phyloP scores from a whole-genome alignment of 768 basidiomycete species.

The Agaricus blazei region DNA sequence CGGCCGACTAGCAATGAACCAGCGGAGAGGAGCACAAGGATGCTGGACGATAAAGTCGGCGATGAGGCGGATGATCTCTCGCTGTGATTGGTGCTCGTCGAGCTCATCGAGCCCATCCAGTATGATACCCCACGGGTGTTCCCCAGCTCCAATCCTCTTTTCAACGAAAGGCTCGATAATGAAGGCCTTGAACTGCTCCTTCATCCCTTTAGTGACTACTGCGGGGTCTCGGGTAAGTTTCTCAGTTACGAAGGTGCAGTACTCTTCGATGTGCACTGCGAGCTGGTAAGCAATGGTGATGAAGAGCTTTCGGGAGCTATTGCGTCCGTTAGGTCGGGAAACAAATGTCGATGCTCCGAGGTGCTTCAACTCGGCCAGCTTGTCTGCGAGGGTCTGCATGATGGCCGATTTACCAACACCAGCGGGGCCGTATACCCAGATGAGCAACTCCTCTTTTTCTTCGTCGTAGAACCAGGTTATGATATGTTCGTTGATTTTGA shows the following conservation, averaged over 20 bases:
- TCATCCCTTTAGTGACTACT: background rate
- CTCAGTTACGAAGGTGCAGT: background rate
- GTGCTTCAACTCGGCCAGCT: background rate
- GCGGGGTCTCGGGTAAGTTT: background rate
- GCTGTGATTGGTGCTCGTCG: background rate
- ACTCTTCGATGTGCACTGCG: background rate
- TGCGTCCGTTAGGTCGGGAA: background rate
- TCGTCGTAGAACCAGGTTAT: background rate
- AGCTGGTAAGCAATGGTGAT: slow-evolving; percentile 4
- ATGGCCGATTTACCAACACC: slow-evolving; percentile 9
- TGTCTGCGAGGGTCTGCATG: background rate
- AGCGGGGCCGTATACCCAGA: slow-evolving; percentile 8
- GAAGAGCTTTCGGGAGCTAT: background rate
- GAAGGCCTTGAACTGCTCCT: background rate
- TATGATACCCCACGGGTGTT: background rate
- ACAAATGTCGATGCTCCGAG: slow-evolving; percentile 5
- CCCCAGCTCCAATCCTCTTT: background rate
- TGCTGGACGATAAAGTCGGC: background rate
- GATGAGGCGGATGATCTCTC: background rate
- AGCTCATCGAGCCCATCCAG: slow-evolving; percentile 1
- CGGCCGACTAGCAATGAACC: background rate
- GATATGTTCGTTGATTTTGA: background rate
- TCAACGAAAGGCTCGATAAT: background rate
- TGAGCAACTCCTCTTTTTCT: background rate
- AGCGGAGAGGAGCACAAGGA: background rate